Evolutionary conservation across 2,329 filamentous ascomycete genomes (phyloP), one percentile per base, ranked within the genome.

Genomic region (Alternaria gaisen): DNA sequence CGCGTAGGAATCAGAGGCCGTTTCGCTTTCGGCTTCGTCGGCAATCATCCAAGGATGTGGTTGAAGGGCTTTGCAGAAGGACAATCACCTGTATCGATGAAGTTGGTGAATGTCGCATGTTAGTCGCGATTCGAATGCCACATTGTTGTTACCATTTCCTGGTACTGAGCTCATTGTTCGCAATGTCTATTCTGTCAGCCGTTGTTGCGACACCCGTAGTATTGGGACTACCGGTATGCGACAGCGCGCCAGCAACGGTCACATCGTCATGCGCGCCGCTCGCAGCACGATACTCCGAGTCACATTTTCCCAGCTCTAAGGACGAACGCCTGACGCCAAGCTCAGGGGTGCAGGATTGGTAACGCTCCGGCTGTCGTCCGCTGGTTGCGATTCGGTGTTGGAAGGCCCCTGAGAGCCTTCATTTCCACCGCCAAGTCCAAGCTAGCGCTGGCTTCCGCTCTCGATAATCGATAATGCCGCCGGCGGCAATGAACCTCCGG

Each of bases 341-440:
- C 16, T 20, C 34, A 51, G 30, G 12, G 30, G 40, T 20, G 46
- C 18, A 53, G 26, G 24, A 58, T 16, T 38, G n/a, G 5, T 20
- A 24, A 42, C 24, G n/a, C 24, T 8, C 14, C 43, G 42, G 24
- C 8, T 12, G 24, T 20, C 34, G 32, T 56, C 43, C 43, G 20
- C 12, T 50, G 47, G 22, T 9, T 38, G 40, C 40, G 41, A 60
- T 55, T 60, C 14, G 61, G 22, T 57, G 53, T 46, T 44, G 48
- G 14, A 14, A 18, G 18, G 32, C 43, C 44, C 58, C 43, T 16
- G 38, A n/a, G 14, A 48, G 20, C 42, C 42, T 58, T 61, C 51
- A 60, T 60, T 54, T 58, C 61, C 61, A 63, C 58, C 34, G 50
- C 42, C 51, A 59, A 59, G 43, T 30, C 18, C 14, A 20, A n/a